Conservation (phyloP, 345 rosid genomes). For the Clausena lansium region DNA sequence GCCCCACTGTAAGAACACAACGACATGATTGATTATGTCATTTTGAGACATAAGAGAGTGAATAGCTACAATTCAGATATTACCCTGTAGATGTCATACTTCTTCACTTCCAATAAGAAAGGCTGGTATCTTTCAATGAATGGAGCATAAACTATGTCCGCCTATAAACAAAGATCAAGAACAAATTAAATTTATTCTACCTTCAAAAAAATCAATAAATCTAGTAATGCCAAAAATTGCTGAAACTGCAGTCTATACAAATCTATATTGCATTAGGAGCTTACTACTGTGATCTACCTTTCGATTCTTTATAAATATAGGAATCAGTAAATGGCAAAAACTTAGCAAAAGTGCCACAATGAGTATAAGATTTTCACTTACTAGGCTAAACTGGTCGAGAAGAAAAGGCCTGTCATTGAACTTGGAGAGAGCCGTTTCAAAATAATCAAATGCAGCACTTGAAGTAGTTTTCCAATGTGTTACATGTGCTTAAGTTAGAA, state of each 20-base stretch:
- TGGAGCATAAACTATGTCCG: constrained; percentile 71
- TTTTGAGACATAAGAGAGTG: neutral
- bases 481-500: neutral
- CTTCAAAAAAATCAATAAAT: no score
- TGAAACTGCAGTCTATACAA: neutral
- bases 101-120: constrained; percentile 48
- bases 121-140: constrained; percentile 63
- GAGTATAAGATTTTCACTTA: constrained; percentile 20
- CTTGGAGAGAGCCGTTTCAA: constrained; percentile 64
- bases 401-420: constrained; percentile 75
- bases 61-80: constrained; percentile 9
- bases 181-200: neutral
- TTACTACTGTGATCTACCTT: neutral
- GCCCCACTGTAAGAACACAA: neutral
- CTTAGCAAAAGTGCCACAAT: neutral
- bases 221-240: neutral
- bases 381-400: constrained; percentile 72
- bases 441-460: constrained; percentile 64
- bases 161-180: constrained; percentile 33
- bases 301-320: neutral
- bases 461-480: constrained; percentile 2
- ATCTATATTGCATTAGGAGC: neutral
- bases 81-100: constrained; percentile 44
- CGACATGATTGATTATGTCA: neutral
- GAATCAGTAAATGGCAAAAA: neutral